Conservation (phyloP, 2,329 filamentous ascomycete species). For the Fusarium pseudoanthophilum region DNA sequence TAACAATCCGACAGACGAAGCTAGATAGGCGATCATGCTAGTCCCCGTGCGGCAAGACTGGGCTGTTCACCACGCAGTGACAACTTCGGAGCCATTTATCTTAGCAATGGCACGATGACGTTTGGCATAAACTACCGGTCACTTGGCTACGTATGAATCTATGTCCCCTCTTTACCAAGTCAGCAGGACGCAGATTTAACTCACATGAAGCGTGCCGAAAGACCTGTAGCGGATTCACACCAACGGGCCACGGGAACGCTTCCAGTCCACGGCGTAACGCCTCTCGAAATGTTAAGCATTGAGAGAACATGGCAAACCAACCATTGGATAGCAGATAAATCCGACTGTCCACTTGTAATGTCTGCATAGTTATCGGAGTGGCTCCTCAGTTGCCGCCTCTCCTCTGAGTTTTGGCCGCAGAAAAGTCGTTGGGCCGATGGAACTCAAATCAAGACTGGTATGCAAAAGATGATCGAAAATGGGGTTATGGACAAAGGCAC, state of each 20-base stretch:
- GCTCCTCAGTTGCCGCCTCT: background rate
- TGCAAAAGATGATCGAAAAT: slow-evolving; percentile 8
- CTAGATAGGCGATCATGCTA: background rate
- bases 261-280: background rate
- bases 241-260: background rate
- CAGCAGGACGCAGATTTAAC: background rate
- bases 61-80: background rate
- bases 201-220: background rate
- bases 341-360: slow-evolving; percentile 1
- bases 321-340: background rate
- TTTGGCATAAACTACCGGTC: background rate
- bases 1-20: background rate
- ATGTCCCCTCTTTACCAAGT: background rate
- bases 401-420: background rate
- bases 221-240: too few species aligned
- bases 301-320: background rate
- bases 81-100: background rate
- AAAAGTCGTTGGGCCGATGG: slow-evolving; percentile 1
- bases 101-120: background rate
- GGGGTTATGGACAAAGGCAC: background rate
- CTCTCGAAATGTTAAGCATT: background rate
- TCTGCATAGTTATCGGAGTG: background rate
- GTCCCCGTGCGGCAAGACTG: background rate
- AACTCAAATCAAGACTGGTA: slow-evolving; percentile 32
- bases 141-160: background rate